phyloP scores from a whole-genome alignment of 2,329 filamentous ascomycete species.

The Pyricularia sp. region DNA sequence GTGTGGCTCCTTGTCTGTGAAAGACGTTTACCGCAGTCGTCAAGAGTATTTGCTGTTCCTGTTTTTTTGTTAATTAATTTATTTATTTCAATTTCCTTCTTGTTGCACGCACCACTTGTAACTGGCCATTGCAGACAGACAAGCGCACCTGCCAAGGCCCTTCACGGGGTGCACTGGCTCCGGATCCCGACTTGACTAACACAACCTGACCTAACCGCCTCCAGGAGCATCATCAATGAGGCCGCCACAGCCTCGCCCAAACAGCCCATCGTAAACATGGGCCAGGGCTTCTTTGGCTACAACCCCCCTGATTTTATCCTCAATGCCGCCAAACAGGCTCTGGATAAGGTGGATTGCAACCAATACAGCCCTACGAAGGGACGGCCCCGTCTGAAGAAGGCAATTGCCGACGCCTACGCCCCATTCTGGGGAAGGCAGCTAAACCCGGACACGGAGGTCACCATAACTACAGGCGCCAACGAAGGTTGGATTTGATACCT shows the following conservation, averaged over 20 bases:
- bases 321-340: slow-evolving; percentile 77
- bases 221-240: slow-evolving; percentile 39
- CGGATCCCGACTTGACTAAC: neutral
- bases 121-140: neutral
- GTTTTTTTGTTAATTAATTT: neutral
- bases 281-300: slow-evolving; percentile 70
- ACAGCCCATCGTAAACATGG: slow-evolving; percentile 41
- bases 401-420: slow-evolving; percentile 83
- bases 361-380: slow-evolving; percentile 97
- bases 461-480: slow-evolving; percentile 85
- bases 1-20: neutral
- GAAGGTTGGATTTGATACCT: slow-evolving; percentile 37
- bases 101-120: neutral
- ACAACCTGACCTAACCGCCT: slow-evolving; percentile 5
- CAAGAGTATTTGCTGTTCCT: neutral
- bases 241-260: slow-evolving; percentile 34
- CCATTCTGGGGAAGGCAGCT: slow-evolving; percentile 73
- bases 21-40: neutral
- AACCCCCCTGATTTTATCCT: slow-evolving; percentile 87
- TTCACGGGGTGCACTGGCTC: neutral
- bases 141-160: slow-evolving; percentile 4
- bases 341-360: slow-evolving; percentile 91
- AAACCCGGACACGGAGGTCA: slow-evolving; percentile 83
- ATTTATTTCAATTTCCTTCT: neutral
- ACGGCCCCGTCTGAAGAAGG: slow-evolving; percentile 80